phyloP scores from a whole-genome alignment of 2,329 filamentous ascomycete genomes.

The Scedosporium apiospermum region DNA sequence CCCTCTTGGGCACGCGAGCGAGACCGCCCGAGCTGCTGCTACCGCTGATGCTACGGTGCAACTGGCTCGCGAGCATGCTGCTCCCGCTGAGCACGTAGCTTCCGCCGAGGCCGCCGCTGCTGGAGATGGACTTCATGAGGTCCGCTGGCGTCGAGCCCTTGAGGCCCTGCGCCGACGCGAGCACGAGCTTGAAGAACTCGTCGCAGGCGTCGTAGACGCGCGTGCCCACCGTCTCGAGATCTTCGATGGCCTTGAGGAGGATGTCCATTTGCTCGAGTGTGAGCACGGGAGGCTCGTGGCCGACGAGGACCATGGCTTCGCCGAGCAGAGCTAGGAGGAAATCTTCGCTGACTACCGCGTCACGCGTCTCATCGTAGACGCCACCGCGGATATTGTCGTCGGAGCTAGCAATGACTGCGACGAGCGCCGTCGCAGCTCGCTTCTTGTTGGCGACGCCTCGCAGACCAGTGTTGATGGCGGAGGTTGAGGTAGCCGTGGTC shows the following conservation, averaged over 20 bases:
- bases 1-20: conserved; percentile 36
- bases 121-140: conserved; percentile 48
- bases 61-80: conserved; percentile 56
- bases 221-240: conserved; percentile 64
- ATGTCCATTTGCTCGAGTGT: conserved; percentile 63
- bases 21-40: conserved; percentile 32
- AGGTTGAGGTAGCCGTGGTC: not conserved
- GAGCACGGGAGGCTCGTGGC: conserved; percentile 31
- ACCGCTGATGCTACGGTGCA: conserved; percentile 51
- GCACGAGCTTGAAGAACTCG: conserved; percentile 67
- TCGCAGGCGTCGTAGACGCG: conserved; percentile 66
- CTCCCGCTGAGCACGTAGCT: conserved; percentile 60
- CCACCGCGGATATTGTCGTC: conserved; percentile 88
- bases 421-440: conserved; percentile 61
- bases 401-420: conserved; percentile 77
- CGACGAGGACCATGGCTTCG: conserved; percentile 69
- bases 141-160: conserved; percentile 56
- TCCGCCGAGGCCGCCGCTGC: conserved; percentile 36
- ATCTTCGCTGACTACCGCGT: conserved; percentile 81
- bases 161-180: conserved; percentile 53
- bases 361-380: conserved; percentile 70
- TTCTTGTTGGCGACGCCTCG: conserved; percentile 52
- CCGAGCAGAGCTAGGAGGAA: conserved; percentile 76
- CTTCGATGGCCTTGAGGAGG: conserved; percentile 69
- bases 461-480: conserved; percentile 21